These are phyloP conservation scores for Aechmea fasciata DNA, from an alignment of 176 grass and related monocot species.

Conservation along the genomic window DNA sequence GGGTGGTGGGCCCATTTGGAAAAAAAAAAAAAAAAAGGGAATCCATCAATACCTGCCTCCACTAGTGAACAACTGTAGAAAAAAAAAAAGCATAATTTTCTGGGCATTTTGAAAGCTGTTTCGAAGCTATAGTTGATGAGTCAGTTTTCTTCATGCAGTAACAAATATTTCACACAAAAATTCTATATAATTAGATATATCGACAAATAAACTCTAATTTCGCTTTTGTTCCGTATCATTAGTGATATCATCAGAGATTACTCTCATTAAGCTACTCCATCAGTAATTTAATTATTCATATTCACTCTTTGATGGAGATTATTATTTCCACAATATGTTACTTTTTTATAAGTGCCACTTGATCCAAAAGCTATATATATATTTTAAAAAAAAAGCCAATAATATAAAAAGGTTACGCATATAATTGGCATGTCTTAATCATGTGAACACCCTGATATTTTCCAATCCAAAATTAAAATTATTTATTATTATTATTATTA, in stretches of 20 bases:
- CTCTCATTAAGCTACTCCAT: background rate
- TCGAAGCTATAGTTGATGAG: too few relatives aligned
- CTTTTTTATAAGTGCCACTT: background rate
- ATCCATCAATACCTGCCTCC: conserved; percentile 19
- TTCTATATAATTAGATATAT: too few relatives aligned
- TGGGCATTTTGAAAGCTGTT: too few relatives aligned
- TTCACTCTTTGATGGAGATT: background rate
- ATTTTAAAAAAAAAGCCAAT: background rate
- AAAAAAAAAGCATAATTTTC: background rate
- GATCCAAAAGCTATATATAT: background rate
- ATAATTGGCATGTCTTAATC: too few relatives aligned
- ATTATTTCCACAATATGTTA: background rate
- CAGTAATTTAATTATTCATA: background rate
- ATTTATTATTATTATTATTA: background rate
- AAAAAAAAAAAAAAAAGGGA: background rate
- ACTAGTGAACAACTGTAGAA: conserved; percentile 13
- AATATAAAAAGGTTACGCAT: too few relatives aligned
- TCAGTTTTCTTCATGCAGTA: too few relatives aligned
- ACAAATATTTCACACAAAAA: too few relatives aligned
- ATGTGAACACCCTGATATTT: too few relatives aligned
- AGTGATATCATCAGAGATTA: background rate
- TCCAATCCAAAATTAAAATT: background rate
- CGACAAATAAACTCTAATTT: too few relatives aligned
- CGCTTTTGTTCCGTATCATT: too few relatives aligned
- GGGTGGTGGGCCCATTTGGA: background rate